Percentiles rank a stretch among this genome's conserved stretches.
These are phyloP conservation scores for Musa itinerans DNA, from an alignment of 176 grass and related monocot species.

Conservation along the genomic window DNA sequence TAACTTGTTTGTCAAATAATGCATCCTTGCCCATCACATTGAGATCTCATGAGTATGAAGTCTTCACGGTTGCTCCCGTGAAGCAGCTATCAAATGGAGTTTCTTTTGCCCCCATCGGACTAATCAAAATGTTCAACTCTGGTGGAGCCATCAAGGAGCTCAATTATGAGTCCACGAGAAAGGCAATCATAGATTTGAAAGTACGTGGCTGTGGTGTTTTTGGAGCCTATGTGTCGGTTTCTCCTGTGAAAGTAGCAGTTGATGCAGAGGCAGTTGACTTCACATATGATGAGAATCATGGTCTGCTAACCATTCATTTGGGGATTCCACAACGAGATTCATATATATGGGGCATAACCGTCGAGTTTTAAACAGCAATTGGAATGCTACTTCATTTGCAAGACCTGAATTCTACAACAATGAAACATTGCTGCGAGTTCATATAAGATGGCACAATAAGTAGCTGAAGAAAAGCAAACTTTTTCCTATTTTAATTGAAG, in stretches of 20 bases:
- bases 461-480: too few relatives aligned
- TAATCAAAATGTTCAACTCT: slow-evolving; percentile 65
- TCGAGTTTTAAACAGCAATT: slow-evolving; percentile 28
- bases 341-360: slow-evolving; percentile 35
- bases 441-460: too few relatives aligned
- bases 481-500: too few relatives aligned
- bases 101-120: slow-evolving; percentile 56
- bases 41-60: slow-evolving; percentile 53
- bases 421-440: too few relatives aligned
- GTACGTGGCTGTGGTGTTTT: slow-evolving; percentile 33
- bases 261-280: slow-evolving; percentile 30
- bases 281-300: slow-evolving; percentile 31
- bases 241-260: slow-evolving; percentile 27
- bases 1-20: slow-evolving; percentile 41
- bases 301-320: slow-evolving; percentile 36
- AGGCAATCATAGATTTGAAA: slow-evolving; percentile 19
- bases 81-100: slow-evolving; percentile 32
- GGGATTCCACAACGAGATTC: slow-evolving; percentile 32
- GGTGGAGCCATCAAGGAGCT: slow-evolving; percentile 49
- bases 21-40: slow-evolving; percentile 48
- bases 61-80: slow-evolving; percentile 53
- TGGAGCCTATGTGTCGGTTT: slow-evolving; percentile 49
- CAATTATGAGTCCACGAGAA: not conserved
- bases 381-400: not conserved
- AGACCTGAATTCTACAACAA: not conserved